Percentiles rank a stretch among this genome's conserved stretches.
Conservation (phyloP, 257 asterid genomes). For the Solanum pinnatisectum region DNA sequence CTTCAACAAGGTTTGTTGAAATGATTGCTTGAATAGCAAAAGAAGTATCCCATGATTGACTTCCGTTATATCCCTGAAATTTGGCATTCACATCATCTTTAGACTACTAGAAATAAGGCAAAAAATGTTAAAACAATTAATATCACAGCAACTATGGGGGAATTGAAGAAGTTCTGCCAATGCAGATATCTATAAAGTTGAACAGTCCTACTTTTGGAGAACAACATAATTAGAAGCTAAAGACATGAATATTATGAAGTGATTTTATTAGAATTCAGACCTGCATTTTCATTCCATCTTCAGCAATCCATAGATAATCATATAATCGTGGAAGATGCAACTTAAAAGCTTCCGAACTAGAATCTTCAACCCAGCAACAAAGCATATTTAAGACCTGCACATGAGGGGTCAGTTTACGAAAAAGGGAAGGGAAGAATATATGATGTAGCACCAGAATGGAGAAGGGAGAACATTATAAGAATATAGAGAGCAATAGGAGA, state of each 20-base stretch:
- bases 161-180: neutral
- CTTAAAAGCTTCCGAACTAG: conserved; percentile 6
- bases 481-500: neutral
- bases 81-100: neutral
- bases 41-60: conserved; percentile 25
- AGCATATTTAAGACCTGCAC: conserved; percentile 5
- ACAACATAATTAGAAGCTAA: neutral
- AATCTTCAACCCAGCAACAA: conserved; percentile 12
- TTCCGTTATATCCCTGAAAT: conserved; percentile 43
- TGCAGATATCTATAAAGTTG: neutral
- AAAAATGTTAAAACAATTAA: neutral
- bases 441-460: neutral
- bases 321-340: neutral
- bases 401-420: neutral
- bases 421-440: neutral
- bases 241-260: neutral
- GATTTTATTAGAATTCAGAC: conserved; percentile 6
- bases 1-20: conserved; percentile 7
- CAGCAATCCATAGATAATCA: conserved; percentile 40
- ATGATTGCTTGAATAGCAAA: conserved; percentile 6
- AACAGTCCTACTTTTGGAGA: neutral
- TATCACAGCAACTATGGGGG: neutral
- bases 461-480: neutral
- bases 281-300: conserved; percentile 47
- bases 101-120: neutral